A percentile compares a stretch with the other conserved stretches of the same genome.
Evolutionary conservation across 2,329 filamentous ascomycete species (phyloP).

Genomic region (Cytospora schulzeri): DNA sequence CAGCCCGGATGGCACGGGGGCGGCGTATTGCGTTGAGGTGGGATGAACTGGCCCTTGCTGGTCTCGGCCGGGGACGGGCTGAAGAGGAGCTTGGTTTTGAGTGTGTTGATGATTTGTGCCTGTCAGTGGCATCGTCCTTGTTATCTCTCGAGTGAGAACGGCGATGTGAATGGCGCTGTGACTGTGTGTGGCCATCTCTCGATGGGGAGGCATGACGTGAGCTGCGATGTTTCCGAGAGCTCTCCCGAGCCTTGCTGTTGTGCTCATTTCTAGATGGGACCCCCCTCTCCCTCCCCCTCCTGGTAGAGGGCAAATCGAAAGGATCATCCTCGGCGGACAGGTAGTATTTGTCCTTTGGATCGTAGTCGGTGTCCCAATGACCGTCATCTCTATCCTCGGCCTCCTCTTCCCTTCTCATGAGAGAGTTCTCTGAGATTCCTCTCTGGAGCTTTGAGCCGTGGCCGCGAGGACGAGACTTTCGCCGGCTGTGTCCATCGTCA

Average conservation of each 20-base stretch:
- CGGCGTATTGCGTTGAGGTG: constrained; percentile 17
- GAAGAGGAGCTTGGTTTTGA: neutral
- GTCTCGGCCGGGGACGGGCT: constrained; percentile 19
- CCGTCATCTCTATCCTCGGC: constrained; percentile 7
- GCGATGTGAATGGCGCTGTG: constrained; percentile 1
- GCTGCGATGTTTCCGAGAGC: constrained; percentile 10
- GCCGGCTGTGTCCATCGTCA: constrained; percentile 13
- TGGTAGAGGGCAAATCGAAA: constrained; percentile 10
- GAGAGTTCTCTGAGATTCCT: constrained; percentile 18
- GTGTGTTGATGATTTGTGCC: constrained; percentile 12
- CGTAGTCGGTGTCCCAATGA: constrained; percentile 29
- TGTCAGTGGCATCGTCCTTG: constrained; percentile 1
- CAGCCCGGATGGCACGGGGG: constrained; percentile 21
- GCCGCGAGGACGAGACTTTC: constrained; percentile 13
- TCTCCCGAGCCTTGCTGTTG: constrained; percentile 1
- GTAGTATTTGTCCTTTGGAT: constrained; percentile 30
- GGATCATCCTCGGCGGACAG: constrained; percentile 28
- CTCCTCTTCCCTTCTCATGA: constrained; percentile 17
- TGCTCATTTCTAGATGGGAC: neutral
- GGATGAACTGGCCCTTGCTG: constrained; percentile 25
- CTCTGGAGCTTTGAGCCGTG: constrained; percentile 15
- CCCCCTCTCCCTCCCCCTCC: neutral
- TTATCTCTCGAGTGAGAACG: constrained; percentile 9
- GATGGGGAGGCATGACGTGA: constrained; percentile 6
- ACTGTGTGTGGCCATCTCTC: constrained; percentile 2